These are phyloP conservation scores for Vanderwaltozyma tropicalis DNA, from an alignment of 805 yeast genomes.

Conservation along the genomic window DNA sequence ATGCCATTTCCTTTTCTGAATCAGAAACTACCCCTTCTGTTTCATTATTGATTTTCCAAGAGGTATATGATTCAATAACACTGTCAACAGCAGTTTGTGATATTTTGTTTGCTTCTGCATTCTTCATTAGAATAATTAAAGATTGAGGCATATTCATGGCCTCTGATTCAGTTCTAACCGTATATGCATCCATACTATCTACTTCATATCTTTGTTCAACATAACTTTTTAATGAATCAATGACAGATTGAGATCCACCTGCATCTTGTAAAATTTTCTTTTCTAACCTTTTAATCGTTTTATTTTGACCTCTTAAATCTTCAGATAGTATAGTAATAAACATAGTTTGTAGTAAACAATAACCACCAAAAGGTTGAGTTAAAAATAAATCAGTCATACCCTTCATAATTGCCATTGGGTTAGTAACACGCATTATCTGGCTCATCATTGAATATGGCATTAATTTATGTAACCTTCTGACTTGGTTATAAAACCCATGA, in stretches of 20 bases:
- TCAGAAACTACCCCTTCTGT: neutral
- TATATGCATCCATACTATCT: constrained; percentile 18
- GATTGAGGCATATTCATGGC: constrained; percentile 22
- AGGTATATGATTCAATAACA: constrained; percentile 23
- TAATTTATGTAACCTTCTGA: constrained; percentile 58
- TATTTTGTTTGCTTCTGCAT: constrained; percentile 12
- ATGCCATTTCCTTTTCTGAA: constrained; percentile 20
- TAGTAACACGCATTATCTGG: constrained; percentile 70
- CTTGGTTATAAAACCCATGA: constrained; percentile 60
- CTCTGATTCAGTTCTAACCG: constrained; percentile 25
- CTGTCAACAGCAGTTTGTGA: constrained; percentile 19
- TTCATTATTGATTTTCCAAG: constrained; percentile 14
- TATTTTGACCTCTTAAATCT: constrained; percentile 57
- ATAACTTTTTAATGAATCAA: constrained; percentile 25
- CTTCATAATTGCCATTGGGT: constrained; percentile 78
- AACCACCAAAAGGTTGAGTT: constrained; percentile 63
- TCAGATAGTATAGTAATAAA: constrained; percentile 66
- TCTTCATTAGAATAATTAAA: constrained; percentile 19
- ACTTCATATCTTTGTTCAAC: constrained; percentile 26
- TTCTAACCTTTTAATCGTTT: constrained; percentile 40
- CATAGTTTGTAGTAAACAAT: constrained; percentile 60
- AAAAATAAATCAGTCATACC: constrained; percentile 71
- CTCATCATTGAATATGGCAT: constrained; percentile 75
- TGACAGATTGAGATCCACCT: constrained; percentile 16
- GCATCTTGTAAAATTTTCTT: constrained; percentile 22